Evolutionary conservation across 768 basidiomycete species (phyloP), one percentile per base, ranked within the genome.

Genomic region (Podaxis mareebaensis): DNA sequence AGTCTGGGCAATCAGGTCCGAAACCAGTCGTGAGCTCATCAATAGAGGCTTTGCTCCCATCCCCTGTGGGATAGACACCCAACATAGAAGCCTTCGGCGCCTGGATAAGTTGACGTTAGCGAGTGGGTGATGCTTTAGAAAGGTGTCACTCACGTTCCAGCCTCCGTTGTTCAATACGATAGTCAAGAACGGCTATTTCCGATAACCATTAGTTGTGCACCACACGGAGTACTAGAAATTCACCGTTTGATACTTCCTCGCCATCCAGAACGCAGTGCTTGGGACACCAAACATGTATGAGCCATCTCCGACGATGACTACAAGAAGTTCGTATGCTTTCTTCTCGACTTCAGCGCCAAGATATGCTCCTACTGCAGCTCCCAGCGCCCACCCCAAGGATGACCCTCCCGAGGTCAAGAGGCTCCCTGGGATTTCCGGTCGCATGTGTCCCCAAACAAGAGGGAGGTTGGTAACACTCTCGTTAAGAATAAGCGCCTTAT

Each of bases 101-200:
- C 81, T 85, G 65, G 88, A 26, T 26, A 26, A 2, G 3, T 3
- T 26, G 3, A 26, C 24, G 24, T 26, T 26, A 26, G 24, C 24
- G 24, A 26, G 24, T 26, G 24, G 24, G 24, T 26, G 24, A 26
- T 26, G 24, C 24, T 26, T 26, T 26, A 3, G 24, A 26, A 26
- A 26, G 24, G 24, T 2, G 24, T 26, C 24, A 70, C 77, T 65
- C 61, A 84, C 82, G 67, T 78, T 85, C 88, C 87, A 88, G 0
- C 87, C 88, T 0, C 88, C 88, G 62, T 91, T 91, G 70, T 91
- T 91, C 13, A 92, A 72, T 0, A 91, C 77, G 66, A 91, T 76
- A 0, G 88, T 90, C 28, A 91, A 71, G 76, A 89, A 91, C 1
- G 89, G 90, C 88, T 89, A 30, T 13, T 44, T 39, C 15, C 17